Percentiles rank a stretch among this genome's conserved stretches.
Conservation (phyloP, 1,284 basidiomycete species). For the Apiotrichum sp. region DNA sequence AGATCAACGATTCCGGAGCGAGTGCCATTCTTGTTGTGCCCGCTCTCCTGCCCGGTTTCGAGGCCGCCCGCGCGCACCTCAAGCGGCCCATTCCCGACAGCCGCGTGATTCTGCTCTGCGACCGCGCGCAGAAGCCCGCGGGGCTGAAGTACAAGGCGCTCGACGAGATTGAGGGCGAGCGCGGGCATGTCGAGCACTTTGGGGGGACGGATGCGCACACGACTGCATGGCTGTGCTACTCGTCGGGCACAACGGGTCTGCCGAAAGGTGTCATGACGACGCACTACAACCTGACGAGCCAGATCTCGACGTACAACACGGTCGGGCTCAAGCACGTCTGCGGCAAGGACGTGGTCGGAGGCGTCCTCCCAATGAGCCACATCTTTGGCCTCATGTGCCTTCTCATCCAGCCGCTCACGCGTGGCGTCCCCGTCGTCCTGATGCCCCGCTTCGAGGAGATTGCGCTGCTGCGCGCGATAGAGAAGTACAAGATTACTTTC, state of each 20-base stretch:
- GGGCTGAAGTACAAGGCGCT: conserved; percentile 5
- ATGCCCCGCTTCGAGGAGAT: conserved; percentile 57
- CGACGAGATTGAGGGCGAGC: conserved; percentile 6
- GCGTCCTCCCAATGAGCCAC: conserved; percentile 16
- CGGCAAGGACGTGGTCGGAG: conserved; percentile 9
- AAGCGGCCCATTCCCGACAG: conserved; percentile 2
- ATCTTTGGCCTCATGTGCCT: conserved; percentile 35
- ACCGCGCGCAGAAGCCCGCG: conserved; percentile 5
- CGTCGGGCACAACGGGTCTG: conserved; percentile 55
- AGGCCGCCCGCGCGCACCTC: conserved; percentile 17
- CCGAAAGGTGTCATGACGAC: conserved; percentile 54
- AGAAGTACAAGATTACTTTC: conserved; percentile 60
- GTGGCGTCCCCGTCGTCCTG: conserved; percentile 60
- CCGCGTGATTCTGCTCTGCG: conserved; percentile 13
- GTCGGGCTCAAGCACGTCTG: conserved; percentile 5
- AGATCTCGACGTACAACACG: conserved; percentile 14
- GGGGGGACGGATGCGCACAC: conserved; percentile 6
- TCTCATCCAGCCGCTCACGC: conserved; percentile 57
- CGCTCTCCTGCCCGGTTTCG: conserved; percentile 47
- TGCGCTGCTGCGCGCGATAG: conserved; percentile 61
- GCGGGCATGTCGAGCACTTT: conserved; percentile 7
- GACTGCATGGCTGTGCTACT: conserved; percentile 54
- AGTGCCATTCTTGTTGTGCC: conserved; percentile 55
- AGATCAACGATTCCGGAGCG: conserved; percentile 53
- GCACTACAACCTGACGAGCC: conserved; percentile 57